These are phyloP conservation scores for Pythium monospermum DNA, from an alignment of 352 stramenopile species.

Conservation along the genomic window DNA sequence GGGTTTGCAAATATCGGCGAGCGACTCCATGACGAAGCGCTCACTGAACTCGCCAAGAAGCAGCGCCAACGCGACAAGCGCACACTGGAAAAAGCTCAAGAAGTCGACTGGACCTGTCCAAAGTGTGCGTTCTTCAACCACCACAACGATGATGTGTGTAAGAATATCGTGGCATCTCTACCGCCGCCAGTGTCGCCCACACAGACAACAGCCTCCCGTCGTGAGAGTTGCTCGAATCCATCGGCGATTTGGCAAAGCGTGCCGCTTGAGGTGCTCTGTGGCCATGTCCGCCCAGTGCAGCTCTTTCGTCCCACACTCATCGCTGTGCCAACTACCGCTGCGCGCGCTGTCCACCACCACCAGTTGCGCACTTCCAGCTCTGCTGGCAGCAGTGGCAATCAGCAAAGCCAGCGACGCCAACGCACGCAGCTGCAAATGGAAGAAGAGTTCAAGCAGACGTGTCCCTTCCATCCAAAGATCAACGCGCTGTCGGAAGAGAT, in stretches of 20 bases:
- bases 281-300: conserved; percentile 44
- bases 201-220: background rate
- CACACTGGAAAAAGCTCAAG: conserved; percentile 32
- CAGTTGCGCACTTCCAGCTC: conserved; percentile 19
- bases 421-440: conserved; percentile 52
- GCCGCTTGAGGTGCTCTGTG: conserved; percentile 36
- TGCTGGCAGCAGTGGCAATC: conserved; percentile 8
- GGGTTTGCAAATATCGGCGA: conserved; percentile 66
- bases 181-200: background rate
- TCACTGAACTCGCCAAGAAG: conserved; percentile 63
- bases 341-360: conserved; percentile 28
- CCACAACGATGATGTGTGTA: conserved; percentile 46
- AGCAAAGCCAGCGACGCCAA: conserved; percentile 35
- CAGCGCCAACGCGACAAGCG: conserved; percentile 40
- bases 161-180: conserved; percentile 38
- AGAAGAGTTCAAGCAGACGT: conserved; percentile 58
- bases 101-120: conserved; percentile 75
- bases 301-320: conserved; percentile 72
- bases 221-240: conserved; percentile 15
- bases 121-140: conserved; percentile 71
- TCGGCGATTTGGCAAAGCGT: conserved; percentile 3
- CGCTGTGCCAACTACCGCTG: conserved; percentile 12
- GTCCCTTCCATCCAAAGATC: conserved; percentile 69
- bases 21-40: conserved; percentile 64
- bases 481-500: conserved; percentile 70